phyloP scores from a whole-genome alignment of 1,284 basidiomycete genomes.

The Papiliotrema nemorosa region DNA sequence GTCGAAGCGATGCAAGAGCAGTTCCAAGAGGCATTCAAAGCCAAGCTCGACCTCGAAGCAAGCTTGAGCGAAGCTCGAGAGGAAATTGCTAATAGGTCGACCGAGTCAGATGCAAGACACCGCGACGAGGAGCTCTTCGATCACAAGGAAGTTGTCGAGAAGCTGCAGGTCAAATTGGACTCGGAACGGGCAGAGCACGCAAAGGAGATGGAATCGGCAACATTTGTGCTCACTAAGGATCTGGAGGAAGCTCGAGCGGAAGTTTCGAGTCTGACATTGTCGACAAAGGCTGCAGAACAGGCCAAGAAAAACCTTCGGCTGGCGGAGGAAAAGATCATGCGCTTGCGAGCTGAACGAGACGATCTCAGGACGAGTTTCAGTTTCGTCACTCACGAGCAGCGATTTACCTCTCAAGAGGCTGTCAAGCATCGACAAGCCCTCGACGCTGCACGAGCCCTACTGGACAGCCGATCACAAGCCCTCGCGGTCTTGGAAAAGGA shows the following conservation, averaged over 20 bases:
- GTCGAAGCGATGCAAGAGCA: conserved; percentile 18
- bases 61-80: conserved; percentile 18
- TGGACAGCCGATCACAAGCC: conserved; percentile 8
- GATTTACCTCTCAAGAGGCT: conserved; percentile 62
- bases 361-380: conserved; percentile 62
- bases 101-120: conserved; percentile 22
- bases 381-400: conserved; percentile 67
- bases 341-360: conserved; percentile 68
- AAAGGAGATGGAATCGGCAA: conserved; percentile 10
- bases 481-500: conserved; percentile 1
- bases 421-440: conserved; percentile 52
- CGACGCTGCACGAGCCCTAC: conserved; percentile 10
- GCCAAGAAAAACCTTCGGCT: conserved; percentile 43
- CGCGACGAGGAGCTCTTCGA: conserved; percentile 24
- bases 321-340: conserved; percentile 58
- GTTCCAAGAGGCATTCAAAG: conserved; percentile 14
- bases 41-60: conserved; percentile 16
- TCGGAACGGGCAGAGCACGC: conserved; percentile 8
- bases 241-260: conserved; percentile 10
- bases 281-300: neutral
- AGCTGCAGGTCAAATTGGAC: conserved; percentile 5
- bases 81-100: conserved; percentile 21
- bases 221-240: conserved; percentile 12
- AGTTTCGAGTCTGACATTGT: conserved; percentile 11
- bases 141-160: conserved; percentile 14